Conservation (phyloP, 2,329 filamentous ascomycete genomes). For the Aspergillus vadensis region DNA sequence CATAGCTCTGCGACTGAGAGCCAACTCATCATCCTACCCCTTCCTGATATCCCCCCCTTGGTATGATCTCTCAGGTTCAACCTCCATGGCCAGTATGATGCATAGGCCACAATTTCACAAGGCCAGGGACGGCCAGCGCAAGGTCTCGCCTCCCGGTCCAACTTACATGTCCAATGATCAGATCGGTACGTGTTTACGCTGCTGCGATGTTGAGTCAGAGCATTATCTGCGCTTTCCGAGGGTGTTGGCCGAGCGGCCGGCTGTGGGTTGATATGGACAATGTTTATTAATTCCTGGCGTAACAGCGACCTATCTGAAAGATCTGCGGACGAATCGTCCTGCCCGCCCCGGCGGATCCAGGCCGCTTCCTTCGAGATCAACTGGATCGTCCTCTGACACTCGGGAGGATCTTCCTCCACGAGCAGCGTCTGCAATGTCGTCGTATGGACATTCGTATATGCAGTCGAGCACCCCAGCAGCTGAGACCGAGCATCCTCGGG, state of each 20-base stretch:
- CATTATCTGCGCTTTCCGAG: slow-evolving; percentile 21
- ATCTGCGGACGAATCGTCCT: slow-evolving; percentile 60
- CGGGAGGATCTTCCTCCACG: slow-evolving; percentile 41
- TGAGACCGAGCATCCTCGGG: slow-evolving; percentile 35
- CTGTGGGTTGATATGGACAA: slow-evolving; percentile 5
- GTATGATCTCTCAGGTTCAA: slow-evolving; percentile 11
- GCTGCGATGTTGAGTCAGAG: slow-evolving; percentile 17
- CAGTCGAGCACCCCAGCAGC: slow-evolving; percentile 21
- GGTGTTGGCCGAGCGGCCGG: slow-evolving; percentile 23
- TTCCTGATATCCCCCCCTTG: slow-evolving; percentile 6
- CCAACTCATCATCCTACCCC: slow-evolving; percentile 17
- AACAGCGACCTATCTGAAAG: slow-evolving; percentile 61
- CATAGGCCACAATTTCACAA: slow-evolving; percentile 35
- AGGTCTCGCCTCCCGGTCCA: slow-evolving; percentile 50
- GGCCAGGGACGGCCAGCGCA: slow-evolving; percentile 41
- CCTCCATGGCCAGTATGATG: slow-evolving; percentile 35
- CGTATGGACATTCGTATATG: slow-evolving; percentile 28
- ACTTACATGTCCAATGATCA: slow-evolving; percentile 51
- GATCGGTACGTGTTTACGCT: slow-evolving; percentile 45
- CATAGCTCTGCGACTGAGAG: slow-evolving; percentile 13
- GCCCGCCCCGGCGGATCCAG: slow-evolving; percentile 62
- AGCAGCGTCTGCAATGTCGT: slow-evolving; percentile 48
- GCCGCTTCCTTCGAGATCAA: slow-evolving; percentile 56
- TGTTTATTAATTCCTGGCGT: slow-evolving; percentile 12
- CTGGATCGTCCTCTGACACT: slow-evolving; percentile 27